Evolutionary conservation across 345 rosid genomes (phyloP).

Genomic region (Eucalyptus cladocalyx): DNA sequence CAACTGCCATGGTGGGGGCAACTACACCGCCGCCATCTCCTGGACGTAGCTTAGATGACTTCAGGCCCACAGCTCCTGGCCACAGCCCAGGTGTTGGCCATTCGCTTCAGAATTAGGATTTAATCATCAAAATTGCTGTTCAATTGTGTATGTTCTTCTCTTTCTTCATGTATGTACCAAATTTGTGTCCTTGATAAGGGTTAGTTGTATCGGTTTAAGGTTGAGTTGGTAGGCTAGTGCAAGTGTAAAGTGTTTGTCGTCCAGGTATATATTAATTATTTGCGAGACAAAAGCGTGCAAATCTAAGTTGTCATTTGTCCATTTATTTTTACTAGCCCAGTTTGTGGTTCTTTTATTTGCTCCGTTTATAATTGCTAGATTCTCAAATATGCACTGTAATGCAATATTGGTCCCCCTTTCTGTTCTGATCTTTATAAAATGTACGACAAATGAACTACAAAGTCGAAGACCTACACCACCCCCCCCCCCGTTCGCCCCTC

Average conservation of each 20-base stretch:
- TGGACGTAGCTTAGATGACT: neutral
- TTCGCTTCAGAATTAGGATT: neutral
- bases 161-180: neutral
- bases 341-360: neutral
- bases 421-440: neutral
- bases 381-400: neutral
- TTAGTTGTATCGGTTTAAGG: neutral
- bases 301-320: neutral
- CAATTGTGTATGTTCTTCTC: neutral
- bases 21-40: neutral
- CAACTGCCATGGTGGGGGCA: neutral
- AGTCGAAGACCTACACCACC: neutral
- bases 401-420: neutral
- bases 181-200: neutral
- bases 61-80: neutral
- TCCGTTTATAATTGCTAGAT: neutral
- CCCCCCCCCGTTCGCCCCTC: neutral
- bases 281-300: neutral
- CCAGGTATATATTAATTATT: neutral
- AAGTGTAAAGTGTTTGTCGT: neutral
- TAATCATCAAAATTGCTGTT: neutral
- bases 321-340: neutral
- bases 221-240: neutral
- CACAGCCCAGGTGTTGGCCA: constrained; percentile 1
- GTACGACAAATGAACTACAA: neutral